phyloP scores from a whole-genome alignment of 148 eudicot genomes.

The Chenopodium quinoa region DNA sequence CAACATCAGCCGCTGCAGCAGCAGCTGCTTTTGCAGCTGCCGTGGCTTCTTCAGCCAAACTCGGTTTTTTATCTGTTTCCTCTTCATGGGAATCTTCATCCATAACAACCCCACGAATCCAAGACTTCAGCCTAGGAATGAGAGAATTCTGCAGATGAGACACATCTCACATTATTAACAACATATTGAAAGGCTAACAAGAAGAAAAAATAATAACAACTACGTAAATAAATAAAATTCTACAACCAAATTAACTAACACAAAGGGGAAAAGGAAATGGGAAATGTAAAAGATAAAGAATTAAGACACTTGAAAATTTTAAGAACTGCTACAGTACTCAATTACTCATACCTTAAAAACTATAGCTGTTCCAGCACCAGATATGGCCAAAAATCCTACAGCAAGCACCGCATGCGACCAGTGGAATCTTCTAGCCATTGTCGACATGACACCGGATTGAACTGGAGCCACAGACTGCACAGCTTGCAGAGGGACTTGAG shows the following conservation, averaged over 20 bases:
- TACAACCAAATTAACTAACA: background rate
- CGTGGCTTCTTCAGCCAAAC: slow-evolving; percentile 72
- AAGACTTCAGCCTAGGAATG: slow-evolving; percentile 80
- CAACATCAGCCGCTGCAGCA: slow-evolving; percentile 85
- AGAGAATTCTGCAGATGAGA: slow-evolving; percentile 52
- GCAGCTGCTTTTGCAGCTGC: slow-evolving; percentile 96
- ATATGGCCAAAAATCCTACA: slow-evolving; percentile 68
- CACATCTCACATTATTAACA: background rate
- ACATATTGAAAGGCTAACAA: background rate
- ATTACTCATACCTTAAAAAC: slow-evolving; percentile 61
- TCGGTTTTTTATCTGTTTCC: slow-evolving; percentile 41
- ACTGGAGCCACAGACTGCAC: slow-evolving; percentile 50
- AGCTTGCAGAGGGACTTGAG: slow-evolving; percentile 49
- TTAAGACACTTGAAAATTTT: background rate
- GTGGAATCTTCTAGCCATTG: slow-evolving; percentile 47
- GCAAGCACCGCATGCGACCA: slow-evolving; percentile 89
- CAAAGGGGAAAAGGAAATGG: background rate
- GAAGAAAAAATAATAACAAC: background rate
- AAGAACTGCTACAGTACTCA: background rate
- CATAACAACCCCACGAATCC: slow-evolving; percentile 76
- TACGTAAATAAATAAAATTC: no score
- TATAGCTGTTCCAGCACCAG: slow-evolving; percentile 85
- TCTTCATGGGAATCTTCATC: slow-evolving; percentile 41
- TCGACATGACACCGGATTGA: slow-evolving; percentile 44
- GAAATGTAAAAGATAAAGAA: background rate